Evolutionary conservation across 495 filamentous ascomycete species (phyloP), one percentile per base, ranked within the genome.

Genomic region (Trichoderma gamsii): DNA sequence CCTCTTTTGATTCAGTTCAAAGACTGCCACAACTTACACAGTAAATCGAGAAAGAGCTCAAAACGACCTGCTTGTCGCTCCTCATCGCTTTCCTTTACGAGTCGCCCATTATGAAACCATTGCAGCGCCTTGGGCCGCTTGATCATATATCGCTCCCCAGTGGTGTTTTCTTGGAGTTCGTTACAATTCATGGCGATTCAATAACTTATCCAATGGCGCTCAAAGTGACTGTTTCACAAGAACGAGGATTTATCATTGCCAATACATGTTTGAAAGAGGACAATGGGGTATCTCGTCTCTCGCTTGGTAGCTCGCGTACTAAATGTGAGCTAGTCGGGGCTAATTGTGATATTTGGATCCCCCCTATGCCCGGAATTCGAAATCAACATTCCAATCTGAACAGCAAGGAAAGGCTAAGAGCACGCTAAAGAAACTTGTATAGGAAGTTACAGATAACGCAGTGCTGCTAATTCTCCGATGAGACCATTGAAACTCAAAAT

Each of bases 141-240:
- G 1, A 52, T 52, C 49, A 52, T 52, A n/a, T 52, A 52, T n/a
- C 49, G 49, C 49, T 52, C 49, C 49, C 49, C 49, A n/a, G n/a
- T 23, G 49, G 7, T 4, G 49, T 9, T 52, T 52, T 52, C 49
- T 8, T 52, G 49, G 49, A 52, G 49, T n/a, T 52, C 49, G 49
- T 52, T 21, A n/a, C 49, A 52, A 23, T 52, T 52, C 49, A 52
- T 52, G 18, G 1, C n/a, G 49, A 52, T 4, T 3, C 0, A 38
- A 5, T 52, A 0, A n/a, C 0, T n/a, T 6, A 5, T 52, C 8
- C 1, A 52, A 52, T 21, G 49, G 0, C 8, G 49, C 5, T 3
- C 18, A 4, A 46, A 4, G 43, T 16, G 9, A 16, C 43, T 18
- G 3, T 18, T 12, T 46, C 4, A 46, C 43, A 46, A 18, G 5